Conservation (phyloP, 352 stramenopile species). For the Phytophthora sojae region DNA sequence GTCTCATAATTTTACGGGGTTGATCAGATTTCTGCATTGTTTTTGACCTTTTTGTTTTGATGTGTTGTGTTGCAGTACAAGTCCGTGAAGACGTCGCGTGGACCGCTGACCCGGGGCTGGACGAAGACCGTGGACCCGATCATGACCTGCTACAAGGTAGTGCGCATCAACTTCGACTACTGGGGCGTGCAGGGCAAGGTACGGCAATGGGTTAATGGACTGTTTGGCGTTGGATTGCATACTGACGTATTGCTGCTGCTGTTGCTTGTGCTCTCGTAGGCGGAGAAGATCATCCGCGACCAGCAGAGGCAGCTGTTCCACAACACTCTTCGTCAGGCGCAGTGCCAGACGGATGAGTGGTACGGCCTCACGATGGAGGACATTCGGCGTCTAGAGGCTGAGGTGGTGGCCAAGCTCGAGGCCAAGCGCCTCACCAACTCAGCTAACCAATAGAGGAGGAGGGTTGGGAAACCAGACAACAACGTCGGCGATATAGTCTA, state of each 20-base stretch:
- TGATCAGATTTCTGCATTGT: background rate
- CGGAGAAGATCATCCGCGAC: slow-evolving; percentile 85
- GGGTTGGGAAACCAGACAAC: slow-evolving; percentile 8
- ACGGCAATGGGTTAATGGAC: background rate
- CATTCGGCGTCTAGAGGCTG: slow-evolving; percentile 81
- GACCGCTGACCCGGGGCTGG: slow-evolving; percentile 74
- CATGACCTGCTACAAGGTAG: slow-evolving; percentile 91
- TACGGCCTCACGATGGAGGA: slow-evolving; percentile 86
- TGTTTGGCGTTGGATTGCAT: background rate
- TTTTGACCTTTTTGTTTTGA: background rate
- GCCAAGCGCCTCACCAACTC: slow-evolving; percentile 66
- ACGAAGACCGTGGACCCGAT: slow-evolving; percentile 71
- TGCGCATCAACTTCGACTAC: slow-evolving; percentile 91
- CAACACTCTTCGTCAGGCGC: slow-evolving; percentile 69
- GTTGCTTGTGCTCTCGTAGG: slow-evolving; percentile 29
- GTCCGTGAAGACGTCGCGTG: slow-evolving; percentile 75
- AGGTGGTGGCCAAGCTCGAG: slow-evolving; percentile 79
- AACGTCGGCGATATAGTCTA: slow-evolving; percentile 15
- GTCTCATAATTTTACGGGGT: background rate
- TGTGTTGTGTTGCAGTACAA: slow-evolving; percentile 56
- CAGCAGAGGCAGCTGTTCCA: slow-evolving; percentile 88
- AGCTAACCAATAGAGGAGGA: slow-evolving; percentile 47
- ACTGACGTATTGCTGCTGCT: background rate
- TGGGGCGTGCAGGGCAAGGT: slow-evolving; percentile 86
- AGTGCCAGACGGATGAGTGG: slow-evolving; percentile 86